Evolutionary conservation across 2,329 filamentous ascomycete species (phyloP).

Genomic region (Fusarium staphyleae): DNA sequence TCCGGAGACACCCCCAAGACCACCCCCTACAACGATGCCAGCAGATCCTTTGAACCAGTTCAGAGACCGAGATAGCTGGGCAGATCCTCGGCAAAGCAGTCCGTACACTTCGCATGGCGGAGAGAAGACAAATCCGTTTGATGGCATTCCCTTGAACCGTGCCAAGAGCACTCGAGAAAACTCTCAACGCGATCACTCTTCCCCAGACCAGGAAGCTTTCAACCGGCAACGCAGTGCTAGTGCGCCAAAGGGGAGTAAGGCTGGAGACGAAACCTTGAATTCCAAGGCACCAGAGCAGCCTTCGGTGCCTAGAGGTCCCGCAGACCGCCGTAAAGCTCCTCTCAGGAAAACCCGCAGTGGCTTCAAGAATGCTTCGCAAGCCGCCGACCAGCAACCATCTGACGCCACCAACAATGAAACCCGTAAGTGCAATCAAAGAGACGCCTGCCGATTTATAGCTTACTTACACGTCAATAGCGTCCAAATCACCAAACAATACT

Average conservation of each 20-base stretch:
- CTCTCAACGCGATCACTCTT: constrained; percentile 38
- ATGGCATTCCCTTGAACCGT: constrained; percentile 54
- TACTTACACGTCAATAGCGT: constrained; percentile 17
- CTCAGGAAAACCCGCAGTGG: constrained; percentile 36
- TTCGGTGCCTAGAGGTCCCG: constrained; percentile 21
- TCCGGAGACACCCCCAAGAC: constrained; percentile 25
- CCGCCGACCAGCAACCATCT: constrained; percentile 21
- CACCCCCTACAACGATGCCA: constrained; percentile 41
- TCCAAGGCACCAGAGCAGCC: constrained; percentile 1
- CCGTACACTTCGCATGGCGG: constrained; percentile 64
- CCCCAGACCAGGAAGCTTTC: constrained; percentile 32
- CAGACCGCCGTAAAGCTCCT: constrained; percentile 36
- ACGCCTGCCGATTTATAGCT: neutral
- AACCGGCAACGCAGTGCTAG: constrained; percentile 45
- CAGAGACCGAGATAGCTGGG: constrained; percentile 48
- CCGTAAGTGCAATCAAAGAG: constrained; percentile 16
- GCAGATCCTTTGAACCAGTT: constrained; percentile 58
- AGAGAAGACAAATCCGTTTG: constrained; percentile 66
- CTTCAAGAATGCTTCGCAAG: constrained; percentile 21
- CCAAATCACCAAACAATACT: constrained; percentile 21
- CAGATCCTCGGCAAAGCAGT: constrained; percentile 62
- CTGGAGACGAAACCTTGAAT: constrained; percentile 6
- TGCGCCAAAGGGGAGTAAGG: constrained; percentile 38
- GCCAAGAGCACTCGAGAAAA: constrained; percentile 55
- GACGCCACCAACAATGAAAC: constrained; percentile 12